These are phyloP conservation scores for Neurospora sp. DNA, from an alignment of 495 filamentous ascomycete genomes.

Conservation along the genomic window DNA sequence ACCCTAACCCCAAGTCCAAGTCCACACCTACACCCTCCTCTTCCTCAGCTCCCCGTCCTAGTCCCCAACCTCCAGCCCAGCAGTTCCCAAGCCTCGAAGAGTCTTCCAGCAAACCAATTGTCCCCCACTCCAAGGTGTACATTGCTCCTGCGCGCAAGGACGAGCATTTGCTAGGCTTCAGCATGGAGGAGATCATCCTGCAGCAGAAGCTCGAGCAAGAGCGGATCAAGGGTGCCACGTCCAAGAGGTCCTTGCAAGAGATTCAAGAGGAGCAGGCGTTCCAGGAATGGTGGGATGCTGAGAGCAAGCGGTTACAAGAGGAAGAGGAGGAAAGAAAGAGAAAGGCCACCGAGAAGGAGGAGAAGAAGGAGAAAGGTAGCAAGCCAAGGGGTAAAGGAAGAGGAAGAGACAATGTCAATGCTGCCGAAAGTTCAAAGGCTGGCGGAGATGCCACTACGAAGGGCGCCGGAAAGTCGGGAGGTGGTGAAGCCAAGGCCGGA, in stretches of 20 bases:
- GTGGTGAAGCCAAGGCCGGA: not conserved
- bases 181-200: conserved; percentile 78
- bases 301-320: conserved; percentile 59
- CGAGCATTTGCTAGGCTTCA: conserved; percentile 54
- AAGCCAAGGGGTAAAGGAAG: conserved; percentile 1
- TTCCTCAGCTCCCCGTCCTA: conserved; percentile 3
- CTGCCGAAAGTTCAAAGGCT: not conserved
- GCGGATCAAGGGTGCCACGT: conserved; percentile 66
- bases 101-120: conserved; percentile 13
- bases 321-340: conserved; percentile 45
- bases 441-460: not conserved
- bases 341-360: conserved; percentile 19
- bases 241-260: conserved; percentile 78
- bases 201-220: conserved; percentile 82
- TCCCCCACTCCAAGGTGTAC: conserved; percentile 43
- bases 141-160: conserved; percentile 32
- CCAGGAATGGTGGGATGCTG: conserved; percentile 95
- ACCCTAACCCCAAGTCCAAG: conserved; percentile 1
- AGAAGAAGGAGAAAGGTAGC: not conserved
- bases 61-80: conserved; percentile 1
- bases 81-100: not conserved
- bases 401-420: not conserved
- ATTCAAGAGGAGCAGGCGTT: conserved; percentile 96
- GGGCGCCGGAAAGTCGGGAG: not conserved
- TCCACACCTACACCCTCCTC: conserved; percentile 2